These are phyloP conservation scores for Diaporthe vaccinii DNA, from an alignment of 2,329 filamentous ascomycete species.

Conservation along the genomic window DNA sequence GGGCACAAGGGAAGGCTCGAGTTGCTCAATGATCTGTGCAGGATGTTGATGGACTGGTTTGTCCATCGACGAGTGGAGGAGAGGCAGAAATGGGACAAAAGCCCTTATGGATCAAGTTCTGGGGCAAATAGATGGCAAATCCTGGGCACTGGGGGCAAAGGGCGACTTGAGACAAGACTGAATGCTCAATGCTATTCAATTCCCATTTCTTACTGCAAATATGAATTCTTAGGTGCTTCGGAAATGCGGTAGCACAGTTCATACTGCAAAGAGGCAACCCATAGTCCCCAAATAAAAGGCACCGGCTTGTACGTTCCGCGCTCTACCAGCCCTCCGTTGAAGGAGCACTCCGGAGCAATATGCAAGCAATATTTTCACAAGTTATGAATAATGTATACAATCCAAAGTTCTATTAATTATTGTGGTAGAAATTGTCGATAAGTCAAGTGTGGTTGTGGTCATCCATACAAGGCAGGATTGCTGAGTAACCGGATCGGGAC, in stretches of 20 bases:
- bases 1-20: slow-evolving; percentile 1
- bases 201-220: neutral
- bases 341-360: neutral
- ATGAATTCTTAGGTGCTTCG: neutral
- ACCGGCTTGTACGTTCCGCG: too few species aligned
- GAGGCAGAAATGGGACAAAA: neutral
- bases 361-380: too few species aligned
- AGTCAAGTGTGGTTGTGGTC: neutral
- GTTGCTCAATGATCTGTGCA: neutral
- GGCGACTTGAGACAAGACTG: neutral
- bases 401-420: too few species aligned
- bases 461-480: neutral
- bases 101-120: neutral
- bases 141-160: neutral
- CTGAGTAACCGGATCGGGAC: neutral
- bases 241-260: too few species aligned
- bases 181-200: neutral
- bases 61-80: neutral
- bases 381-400: too few species aligned
- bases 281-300: too few species aligned
- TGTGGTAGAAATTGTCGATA: too few species aligned
- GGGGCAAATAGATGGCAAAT: slow-evolving; percentile 9
- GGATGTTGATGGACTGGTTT: slow-evolving; percentile 19
- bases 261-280: too few species aligned
- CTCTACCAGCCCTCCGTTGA: neutral